Conservation (phyloP, 1,284 basidiomycete genomes). For the Apiotrichum brassicae region DNA sequence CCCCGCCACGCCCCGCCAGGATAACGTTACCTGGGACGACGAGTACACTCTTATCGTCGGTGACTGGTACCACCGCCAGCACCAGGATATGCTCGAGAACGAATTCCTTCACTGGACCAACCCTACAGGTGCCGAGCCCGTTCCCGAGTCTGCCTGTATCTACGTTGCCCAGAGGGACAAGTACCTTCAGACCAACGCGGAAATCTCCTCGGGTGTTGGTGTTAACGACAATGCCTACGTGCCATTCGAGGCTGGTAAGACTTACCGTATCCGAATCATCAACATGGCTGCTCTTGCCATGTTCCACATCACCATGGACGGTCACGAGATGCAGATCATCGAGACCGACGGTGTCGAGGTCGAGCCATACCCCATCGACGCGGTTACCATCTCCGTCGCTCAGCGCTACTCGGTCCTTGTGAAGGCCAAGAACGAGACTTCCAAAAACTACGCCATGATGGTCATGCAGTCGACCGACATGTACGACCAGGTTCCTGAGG, state of each 20-base stretch:
- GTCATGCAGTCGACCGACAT: slow-evolving; percentile 71
- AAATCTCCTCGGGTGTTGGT: slow-evolving; percentile 53
- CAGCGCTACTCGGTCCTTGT: slow-evolving; percentile 93
- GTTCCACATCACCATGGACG: slow-evolving; percentile 85
- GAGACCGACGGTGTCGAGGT: slow-evolving; percentile 82
- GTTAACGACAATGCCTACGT: slow-evolving; percentile 68
- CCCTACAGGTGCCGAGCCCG: slow-evolving; percentile 77
- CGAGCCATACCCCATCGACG: slow-evolving; percentile 62
- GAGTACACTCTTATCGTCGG: slow-evolving; percentile 79
- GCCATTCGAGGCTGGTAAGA: slow-evolving; percentile 69
- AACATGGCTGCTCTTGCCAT: slow-evolving; percentile 59
- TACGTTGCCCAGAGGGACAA: slow-evolving; percentile 69
- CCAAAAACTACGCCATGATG: slow-evolving; percentile 78
- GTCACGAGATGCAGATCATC: slow-evolving; percentile 84
- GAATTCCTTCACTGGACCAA: slow-evolving; percentile 67
- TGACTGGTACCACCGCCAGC: slow-evolving; percentile 75
- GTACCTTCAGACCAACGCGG: slow-evolving; percentile 54
- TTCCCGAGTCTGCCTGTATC: slow-evolving; percentile 75
- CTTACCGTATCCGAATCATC: slow-evolving; percentile 65
- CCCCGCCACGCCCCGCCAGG: slow-evolving; percentile 50
- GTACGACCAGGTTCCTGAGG: slow-evolving; percentile 70
- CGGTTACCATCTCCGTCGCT: slow-evolving; percentile 69
- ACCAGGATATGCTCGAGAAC: slow-evolving; percentile 55
- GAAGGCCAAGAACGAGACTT: slow-evolving; percentile 76
- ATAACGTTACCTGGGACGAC: slow-evolving; percentile 65